phyloP scores from a whole-genome alignment of 331 rosid species.

The Pyrus hybrid region DNA sequence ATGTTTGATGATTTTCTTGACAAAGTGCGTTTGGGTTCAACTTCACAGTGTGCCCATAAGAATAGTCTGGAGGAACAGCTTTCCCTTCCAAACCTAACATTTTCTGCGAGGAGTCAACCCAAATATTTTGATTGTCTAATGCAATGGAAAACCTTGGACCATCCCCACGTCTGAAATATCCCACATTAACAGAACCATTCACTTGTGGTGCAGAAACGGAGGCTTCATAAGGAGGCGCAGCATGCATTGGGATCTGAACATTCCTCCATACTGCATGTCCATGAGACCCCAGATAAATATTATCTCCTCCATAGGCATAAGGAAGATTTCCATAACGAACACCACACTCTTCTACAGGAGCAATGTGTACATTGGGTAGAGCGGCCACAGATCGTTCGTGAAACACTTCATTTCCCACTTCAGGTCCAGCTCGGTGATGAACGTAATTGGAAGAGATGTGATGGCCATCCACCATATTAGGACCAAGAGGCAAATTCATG shows the following conservation, averaged over 20 bases:
- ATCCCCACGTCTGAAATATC: conserved; percentile 40
- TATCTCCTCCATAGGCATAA: conserved; percentile 57
- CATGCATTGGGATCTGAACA: conserved; percentile 39
- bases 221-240: conserved; percentile 53
- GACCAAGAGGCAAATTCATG: conserved; percentile 46
- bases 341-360: conserved; percentile 56
- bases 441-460: conserved; percentile 38
- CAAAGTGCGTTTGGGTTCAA: conserved; percentile 27
- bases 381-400: conserved; percentile 61
- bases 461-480: conserved; percentile 47
- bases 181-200: conserved; percentile 57
- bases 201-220: conserved; percentile 37
- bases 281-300: conserved; percentile 38
- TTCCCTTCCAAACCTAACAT: conserved; percentile 49
- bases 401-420: conserved; percentile 54
- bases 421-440: conserved; percentile 51
- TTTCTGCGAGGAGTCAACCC: conserved; percentile 70
- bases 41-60: conserved; percentile 38
- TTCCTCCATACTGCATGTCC: conserved; percentile 69
- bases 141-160: conserved; percentile 56
- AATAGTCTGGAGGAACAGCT: conserved; percentile 43
- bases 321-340: conserved; percentile 54
- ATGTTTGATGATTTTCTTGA: conserved; percentile 43
- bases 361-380: conserved; percentile 34
- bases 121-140: conserved; percentile 48